Base-by-base conservation (phyloP, 2,329 filamentous ascomycete genomes). In the Sarocladiaceae sp. region DNA sequence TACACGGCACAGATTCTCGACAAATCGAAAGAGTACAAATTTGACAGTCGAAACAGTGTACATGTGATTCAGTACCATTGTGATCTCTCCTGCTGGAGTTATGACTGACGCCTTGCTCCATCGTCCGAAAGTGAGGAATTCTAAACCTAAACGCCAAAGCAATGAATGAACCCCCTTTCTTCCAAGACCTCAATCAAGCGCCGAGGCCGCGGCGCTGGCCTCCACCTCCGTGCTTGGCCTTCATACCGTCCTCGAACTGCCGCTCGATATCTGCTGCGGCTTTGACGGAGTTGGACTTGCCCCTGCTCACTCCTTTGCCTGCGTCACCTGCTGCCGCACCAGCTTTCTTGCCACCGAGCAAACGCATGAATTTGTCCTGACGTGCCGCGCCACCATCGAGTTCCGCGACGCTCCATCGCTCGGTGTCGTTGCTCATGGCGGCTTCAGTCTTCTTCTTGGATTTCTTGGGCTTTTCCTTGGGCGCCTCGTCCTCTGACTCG, bases 181-280 rank as follows among this genome's bases (percentile, higher is more conserved):
- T 35, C 20, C 23, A n/a, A n/a, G n/a, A n/a, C 12, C 33, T n/a
- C 6, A 26, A 33, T 59, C 61, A 75, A 21, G 73, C 74, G 16
- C 76, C 76, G 10, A 80, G 65, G 2, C 76, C 76, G 37, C 65
- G 70, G 47, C 67, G 68, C 55, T 72, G 69, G 27, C 67, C 66
- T 20, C 68, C 67, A 16, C 62, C 64, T 34, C 76, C 75, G 23
- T 70, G 65, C 62, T 80, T 80, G 63, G 72, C 70, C 53, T 67
- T 69, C 59, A 80, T 76, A 21, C 77, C 76, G 9, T 62, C 61
- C 48, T 78, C 69, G 48, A 75, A 81, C 53, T 81, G 77, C 47
- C 67, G 67, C 58, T 78, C 73, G 18, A 81, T 68, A 34, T 78
- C 74, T 21, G 66, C 64, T 50, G 76, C 69, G 23, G 72, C 67